These are phyloP conservation scores for Penicillium sp. DNA, from an alignment of 2,329 filamentous ascomycete species.

Conservation along the genomic window DNA sequence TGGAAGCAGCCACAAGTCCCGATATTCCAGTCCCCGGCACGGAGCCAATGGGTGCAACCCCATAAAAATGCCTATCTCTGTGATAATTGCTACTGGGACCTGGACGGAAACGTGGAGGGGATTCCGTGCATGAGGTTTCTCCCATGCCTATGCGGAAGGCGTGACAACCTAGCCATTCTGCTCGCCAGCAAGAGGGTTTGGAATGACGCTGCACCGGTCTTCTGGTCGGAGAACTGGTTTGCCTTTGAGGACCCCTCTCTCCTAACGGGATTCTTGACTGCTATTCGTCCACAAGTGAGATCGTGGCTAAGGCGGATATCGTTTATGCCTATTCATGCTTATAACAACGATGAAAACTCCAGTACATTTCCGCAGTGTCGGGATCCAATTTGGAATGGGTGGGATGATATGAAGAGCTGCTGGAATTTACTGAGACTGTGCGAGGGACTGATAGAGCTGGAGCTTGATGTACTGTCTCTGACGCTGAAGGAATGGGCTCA, in stretches of 20 bases:
- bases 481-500: slow-evolving; percentile 5
- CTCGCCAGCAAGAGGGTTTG: slow-evolving; percentile 7
- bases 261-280: slow-evolving; percentile 10
- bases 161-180: slow-evolving; percentile 7
- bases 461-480: slow-evolving; percentile 5
- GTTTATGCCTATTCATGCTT: slow-evolving; percentile 12
- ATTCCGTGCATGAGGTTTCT: slow-evolving; percentile 9
- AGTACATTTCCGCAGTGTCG: not conserved
- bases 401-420: slow-evolving; percentile 4
- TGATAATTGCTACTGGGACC: slow-evolving; percentile 16
- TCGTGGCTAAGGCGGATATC: slow-evolving; percentile 17
- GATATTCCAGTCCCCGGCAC: slow-evolving; percentile 11
- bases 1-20: not conserved
- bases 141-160: slow-evolving; percentile 13
- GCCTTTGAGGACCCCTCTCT: slow-evolving; percentile 15
- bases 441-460: slow-evolving; percentile 5
- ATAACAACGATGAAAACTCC: not conserved
- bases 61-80: slow-evolving; percentile 15
- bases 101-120: not conserved
- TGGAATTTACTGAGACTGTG: slow-evolving; percentile 10
- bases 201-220: slow-evolving; percentile 12
- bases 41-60: slow-evolving; percentile 14
- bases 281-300: slow-evolving; percentile 18
- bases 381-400: slow-evolving; percentile 1
- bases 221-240: slow-evolving; percentile 19